phyloP scores from a whole-genome alignment of 495 filamentous ascomycete species.

The Parathielavia appendiculata region DNA sequence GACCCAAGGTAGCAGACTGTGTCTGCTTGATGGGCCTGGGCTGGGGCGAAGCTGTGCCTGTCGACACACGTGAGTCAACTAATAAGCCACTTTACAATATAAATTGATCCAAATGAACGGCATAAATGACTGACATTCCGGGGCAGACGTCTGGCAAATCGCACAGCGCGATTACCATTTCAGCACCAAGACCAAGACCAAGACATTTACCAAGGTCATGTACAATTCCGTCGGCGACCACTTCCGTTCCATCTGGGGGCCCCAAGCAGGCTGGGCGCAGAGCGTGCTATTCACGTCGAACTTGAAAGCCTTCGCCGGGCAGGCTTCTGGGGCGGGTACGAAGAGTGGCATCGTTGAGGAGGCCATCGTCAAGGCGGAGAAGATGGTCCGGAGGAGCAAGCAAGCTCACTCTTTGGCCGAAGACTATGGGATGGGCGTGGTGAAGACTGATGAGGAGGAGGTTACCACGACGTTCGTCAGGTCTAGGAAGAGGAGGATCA shows the following conservation, averaged over 20 bases:
- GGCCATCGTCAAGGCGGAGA: conserved; percentile 10
- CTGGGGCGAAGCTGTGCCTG: conserved; percentile 92
- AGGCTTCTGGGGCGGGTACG: conserved; percentile 19
- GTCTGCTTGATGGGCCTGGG: conserved; percentile 95
- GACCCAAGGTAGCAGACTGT: conserved; percentile 95
- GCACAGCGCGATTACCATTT: conserved; percentile 94
- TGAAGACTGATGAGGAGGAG: conserved; percentile 16
- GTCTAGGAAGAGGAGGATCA: conserved; percentile 16
- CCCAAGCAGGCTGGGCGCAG: conserved; percentile 95
- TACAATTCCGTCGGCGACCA: conserved; percentile 88
- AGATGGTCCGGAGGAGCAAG: conserved; percentile 25
- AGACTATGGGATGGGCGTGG: background rate
- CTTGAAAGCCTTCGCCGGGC: conserved; percentile 75
- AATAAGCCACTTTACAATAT: too few relatives aligned
- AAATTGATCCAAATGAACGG: too few relatives aligned
- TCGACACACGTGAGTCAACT: conserved; percentile 63
- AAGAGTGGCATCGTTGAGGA: conserved; percentile 18
- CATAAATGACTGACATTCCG: too few relatives aligned
- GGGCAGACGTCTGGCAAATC: conserved; percentile 84
- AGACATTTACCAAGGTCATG: conserved; percentile 78
- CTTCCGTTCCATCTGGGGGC: conserved; percentile 87
- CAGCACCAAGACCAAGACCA: conserved; percentile 67
- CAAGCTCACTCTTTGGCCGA: background rate
- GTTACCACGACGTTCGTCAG: background rate
- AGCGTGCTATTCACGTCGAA: conserved; percentile 95